Evolutionary conservation across 2,329 filamentous ascomycete genomes (phyloP), one percentile per base, ranked within the genome.

Genomic region (Pseudopithomyces maydicus): DNA sequence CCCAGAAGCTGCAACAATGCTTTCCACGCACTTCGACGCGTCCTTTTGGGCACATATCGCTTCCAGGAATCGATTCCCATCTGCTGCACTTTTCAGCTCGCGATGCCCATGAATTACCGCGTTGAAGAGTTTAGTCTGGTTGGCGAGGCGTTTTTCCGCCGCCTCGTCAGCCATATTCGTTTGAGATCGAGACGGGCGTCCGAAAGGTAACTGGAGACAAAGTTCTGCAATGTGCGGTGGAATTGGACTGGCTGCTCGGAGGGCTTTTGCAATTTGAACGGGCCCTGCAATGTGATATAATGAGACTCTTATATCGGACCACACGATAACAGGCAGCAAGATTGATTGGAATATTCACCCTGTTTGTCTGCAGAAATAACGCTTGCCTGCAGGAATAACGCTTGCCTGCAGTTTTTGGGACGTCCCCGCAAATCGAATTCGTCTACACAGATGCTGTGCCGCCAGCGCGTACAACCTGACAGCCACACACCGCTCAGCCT

Each of bases 51-150:
- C 62, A 57, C 76, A 79, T 5, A 84, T 60, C 0, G 82, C 78
- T 62, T 85, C 82, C 2, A 85, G 39, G 49, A 84, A 82, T 6
- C 77, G 73, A 33, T 75, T 78, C 6, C 72, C 77, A 59, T 82
- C 76, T 10, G 68, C 66, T 17, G 71, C 36, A 5, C 64, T 79
- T 15, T 72, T 72, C 7, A 83, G 50, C 1, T 66, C 55, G 23
- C 77, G 74, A 57, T 76, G 69, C 6, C 78, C 80, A 32, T 73
- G 50, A 11, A 82, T 56, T 23, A 80, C 67, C 10, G 65, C 58
- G 39, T 74, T 66, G 65, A 82, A 81, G 47, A 77, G 72, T 53
- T 74, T 77, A 2, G 66, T 64, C 29, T 81, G 63, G 50, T 71
- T 71, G 3, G 49, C 64, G 17, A 62, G 65, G 19, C 74, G 69